phyloP scores from a whole-genome alignment of 139 green algal genomes.

The Micromonas commoda region DNA sequence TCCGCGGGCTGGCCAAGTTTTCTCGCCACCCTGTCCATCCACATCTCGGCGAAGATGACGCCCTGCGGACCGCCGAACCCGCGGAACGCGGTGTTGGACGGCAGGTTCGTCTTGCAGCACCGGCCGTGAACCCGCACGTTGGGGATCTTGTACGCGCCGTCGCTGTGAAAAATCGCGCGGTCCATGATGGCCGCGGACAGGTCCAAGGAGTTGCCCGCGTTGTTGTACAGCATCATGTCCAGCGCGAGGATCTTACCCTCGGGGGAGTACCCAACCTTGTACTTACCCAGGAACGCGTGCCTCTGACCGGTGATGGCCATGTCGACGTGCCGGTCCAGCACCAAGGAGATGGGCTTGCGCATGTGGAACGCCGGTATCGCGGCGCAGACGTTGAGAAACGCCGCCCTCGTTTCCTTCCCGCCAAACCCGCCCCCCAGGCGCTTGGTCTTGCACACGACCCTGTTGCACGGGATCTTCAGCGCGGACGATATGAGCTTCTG shows the following conservation, averaged over 20 bases:
- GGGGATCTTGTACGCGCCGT: constrained; percentile 54
- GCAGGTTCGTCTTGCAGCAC: constrained; percentile 77
- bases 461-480: constrained; percentile 77
- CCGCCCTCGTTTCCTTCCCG: constrained; percentile 88
- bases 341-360: constrained; percentile 59
- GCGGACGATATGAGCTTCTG: constrained; percentile 65
- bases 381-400: constrained; percentile 61
- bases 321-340: constrained; percentile 86
- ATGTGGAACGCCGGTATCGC: constrained; percentile 73
- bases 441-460: constrained; percentile 76
- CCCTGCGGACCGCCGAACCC: constrained; percentile 90
- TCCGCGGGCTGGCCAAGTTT: constrained; percentile 35
- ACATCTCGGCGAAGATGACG: constrained; percentile 74
- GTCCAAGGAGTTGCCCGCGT: constrained; percentile 80
- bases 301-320: constrained; percentile 82
- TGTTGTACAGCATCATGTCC: constrained; percentile 81
- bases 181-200: constrained; percentile 77
- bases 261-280: constrained; percentile 64
- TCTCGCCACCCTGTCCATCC: constrained; percentile 67
- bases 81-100: constrained; percentile 89
- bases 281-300: constrained; percentile 76
- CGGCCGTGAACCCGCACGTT: constrained; percentile 59
- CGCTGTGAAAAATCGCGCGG: constrained; percentile 76
- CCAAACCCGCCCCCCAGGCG: constrained; percentile 91
- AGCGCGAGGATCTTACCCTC: constrained; percentile 64